Percentiles rank a stretch among this genome's conserved stretches.
Conservation (phyloP, 2,329 filamentous ascomycete genomes). For the Macrophomina tecta region DNA sequence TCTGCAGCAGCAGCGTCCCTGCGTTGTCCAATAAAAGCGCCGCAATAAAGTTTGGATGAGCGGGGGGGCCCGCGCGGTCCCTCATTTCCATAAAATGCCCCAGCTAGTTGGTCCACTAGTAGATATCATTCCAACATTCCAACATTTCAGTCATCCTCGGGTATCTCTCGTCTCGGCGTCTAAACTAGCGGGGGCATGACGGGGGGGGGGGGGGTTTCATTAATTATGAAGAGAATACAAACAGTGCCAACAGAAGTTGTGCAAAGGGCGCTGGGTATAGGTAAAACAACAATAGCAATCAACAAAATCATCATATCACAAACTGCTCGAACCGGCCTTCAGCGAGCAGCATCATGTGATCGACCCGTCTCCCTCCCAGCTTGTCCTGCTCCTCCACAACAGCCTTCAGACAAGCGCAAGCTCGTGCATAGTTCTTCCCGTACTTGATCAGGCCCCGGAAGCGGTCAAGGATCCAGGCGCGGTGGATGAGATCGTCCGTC, state of each 20-base stretch:
- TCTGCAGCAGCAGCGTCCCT: neutral
- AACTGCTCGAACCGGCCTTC: slow-evolving; percentile 20
- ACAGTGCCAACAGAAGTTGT: neutral
- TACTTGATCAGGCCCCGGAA: slow-evolving; percentile 40
- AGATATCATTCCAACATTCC: neutral
- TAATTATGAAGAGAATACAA: slow-evolving; percentile 6
- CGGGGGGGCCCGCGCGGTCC: neutral
- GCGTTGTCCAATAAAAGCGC: neutral
- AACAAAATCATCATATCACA: slow-evolving; percentile 3
- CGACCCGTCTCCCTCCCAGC: slow-evolving; percentile 16
- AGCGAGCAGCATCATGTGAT: slow-evolving; percentile 19
- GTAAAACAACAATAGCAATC: neutral
- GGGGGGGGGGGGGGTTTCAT: neutral
- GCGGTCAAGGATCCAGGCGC: slow-evolving; percentile 43
- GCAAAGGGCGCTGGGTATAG: neutral
- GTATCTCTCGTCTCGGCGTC: neutral
- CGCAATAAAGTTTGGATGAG: slow-evolving; percentile 10
- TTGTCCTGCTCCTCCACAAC: slow-evolving; percentile 34
- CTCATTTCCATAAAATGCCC: neutral
- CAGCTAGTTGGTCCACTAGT: neutral
- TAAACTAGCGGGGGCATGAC: neutral
- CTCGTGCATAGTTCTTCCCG: slow-evolving; percentile 43
- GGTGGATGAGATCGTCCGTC: slow-evolving; percentile 42
- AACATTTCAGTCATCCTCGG: neutral
- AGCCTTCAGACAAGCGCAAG: slow-evolving; percentile 37